Evolutionary conservation across 2,329 filamentous ascomycete genomes (phyloP).

Genomic region (Fusarium sp.): DNA sequence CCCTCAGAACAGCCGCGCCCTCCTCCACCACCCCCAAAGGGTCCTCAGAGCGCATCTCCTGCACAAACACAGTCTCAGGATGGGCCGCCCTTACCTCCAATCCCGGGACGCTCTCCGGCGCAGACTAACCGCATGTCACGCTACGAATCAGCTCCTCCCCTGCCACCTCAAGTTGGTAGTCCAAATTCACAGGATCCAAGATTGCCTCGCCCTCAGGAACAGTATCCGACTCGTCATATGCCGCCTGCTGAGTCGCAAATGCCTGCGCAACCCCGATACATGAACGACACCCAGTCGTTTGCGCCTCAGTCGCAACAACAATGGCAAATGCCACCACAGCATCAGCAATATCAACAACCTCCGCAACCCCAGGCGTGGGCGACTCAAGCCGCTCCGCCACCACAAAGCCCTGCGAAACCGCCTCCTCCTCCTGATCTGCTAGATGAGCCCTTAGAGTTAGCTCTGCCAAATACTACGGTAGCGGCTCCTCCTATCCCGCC

Average conservation of each 20-base stretch:
- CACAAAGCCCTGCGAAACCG: conserved; percentile 41
- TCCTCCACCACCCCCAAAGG: conserved; percentile 69
- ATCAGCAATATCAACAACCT: conserved; percentile 39
- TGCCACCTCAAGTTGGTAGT: conserved; percentile 54
- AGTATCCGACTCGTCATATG: conserved; percentile 38
- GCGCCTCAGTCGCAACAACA: conserved; percentile 39
- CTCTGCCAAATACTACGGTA: conserved; percentile 64
- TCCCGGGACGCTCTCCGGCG: conserved; percentile 31
- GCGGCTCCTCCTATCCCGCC: conserved; percentile 89
- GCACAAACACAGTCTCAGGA: conserved; percentile 45
- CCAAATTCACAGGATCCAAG: conserved; percentile 29
- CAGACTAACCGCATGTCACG: conserved; percentile 52
- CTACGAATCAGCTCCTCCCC: conserved; percentile 63
- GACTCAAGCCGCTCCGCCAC: conserved; percentile 40
- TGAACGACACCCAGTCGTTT: conserved; percentile 37
- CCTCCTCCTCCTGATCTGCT: conserved; percentile 65
- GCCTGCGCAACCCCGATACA: conserved; percentile 33
- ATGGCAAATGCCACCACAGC: conserved; percentile 42
- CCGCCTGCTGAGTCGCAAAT: conserved; percentile 29
- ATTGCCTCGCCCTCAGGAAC: conserved; percentile 31
- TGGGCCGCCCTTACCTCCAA: conserved; percentile 49
- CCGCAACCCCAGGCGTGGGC: conserved; percentile 47
- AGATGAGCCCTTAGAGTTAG: conserved; percentile 68
- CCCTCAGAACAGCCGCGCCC: conserved; percentile 53
- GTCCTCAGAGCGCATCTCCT: conserved; percentile 54